Base-by-base conservation (phyloP, 345 rosid species). In the Moricandia moricandioides region DNA sequence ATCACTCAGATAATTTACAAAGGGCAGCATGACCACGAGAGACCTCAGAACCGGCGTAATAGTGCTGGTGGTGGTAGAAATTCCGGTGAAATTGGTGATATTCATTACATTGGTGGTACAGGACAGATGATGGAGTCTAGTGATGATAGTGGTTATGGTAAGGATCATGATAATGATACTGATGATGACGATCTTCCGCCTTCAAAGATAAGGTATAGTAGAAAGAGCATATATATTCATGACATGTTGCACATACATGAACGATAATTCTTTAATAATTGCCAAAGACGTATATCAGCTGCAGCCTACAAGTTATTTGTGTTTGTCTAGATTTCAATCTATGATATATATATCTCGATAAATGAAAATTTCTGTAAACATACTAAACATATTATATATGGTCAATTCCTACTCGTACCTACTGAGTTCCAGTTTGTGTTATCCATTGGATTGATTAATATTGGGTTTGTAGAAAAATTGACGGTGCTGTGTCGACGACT, bases 1-100 rank as follows among this genome's bases (percentile, higher is more conserved):
- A 87, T 95, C 74, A 87, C 96, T 66, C 96, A 95, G 84, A 95
- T 95, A 58, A 88, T 91, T 69, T 95, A 95, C 81, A 95, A 87
- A 85, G 97, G 97, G 26, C 86, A 85, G 82, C 99, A 95, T 85
- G 91, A 86, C 76, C 99, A 95, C 64, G 92, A 90, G 65, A 77
- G 66, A 70, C 96, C 99, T 76, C 97, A 78, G 35, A 90, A 72
- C 73, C 90, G 80, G 55, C 96, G 94, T 17, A 79, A 83, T 9
- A 80, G 84, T 18, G 91, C 83, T 79, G 92, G 88, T 14, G 77
- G 73, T 30, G 70, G 16, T 35, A 73, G 66, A 78, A 73, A 67
- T 72, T 72, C 70, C 9, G 29, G 6, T 7, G 78, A 73, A 1
- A n/a, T 62, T 73, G 70, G 77, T 52, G 81, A 71, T 51, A 13